Base-by-base conservation (phyloP, 345 rosid species). In the Microthlaspi erraticum region DNA sequence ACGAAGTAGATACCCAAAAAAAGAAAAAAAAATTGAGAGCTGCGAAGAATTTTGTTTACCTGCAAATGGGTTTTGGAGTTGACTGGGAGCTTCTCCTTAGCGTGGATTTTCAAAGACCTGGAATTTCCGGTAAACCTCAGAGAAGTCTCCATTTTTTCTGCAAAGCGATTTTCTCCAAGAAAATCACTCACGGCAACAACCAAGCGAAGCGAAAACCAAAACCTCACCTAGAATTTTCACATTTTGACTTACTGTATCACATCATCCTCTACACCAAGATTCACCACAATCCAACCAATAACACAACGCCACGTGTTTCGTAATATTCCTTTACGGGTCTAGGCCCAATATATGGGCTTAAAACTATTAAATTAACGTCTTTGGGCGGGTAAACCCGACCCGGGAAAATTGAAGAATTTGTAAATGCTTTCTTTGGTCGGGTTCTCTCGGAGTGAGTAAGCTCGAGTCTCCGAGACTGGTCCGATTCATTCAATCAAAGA, bases 101-200 rank as follows among this genome's bases (percentile, higher is more conserved):
- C 97, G 73, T 94, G 96, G 77, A 94, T 84, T 72, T 80, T 85
- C 63, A 91, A 68, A 68, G 88, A 75, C 79, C 66, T 94, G 39
- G 90, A 83, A 56, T 81, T 89, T 29, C 80, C 75, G 26, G 81
- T 68, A 72, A 80, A 89, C 59, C 98, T 86, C 67, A 93, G 78
- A 53, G 96, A 93, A 4, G 96, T 87, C 82, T 91, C 96, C 98
- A 91, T 93, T 64, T 37, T 37, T 32, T 31, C 31, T 1, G 29
- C 13, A 20, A 33, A 6, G 10, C 29, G 43, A 12, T 34, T 53
- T 62, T 63, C 79, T 46, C 66, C 60, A 3, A 12, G 39, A 64
- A 31, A 45, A 20, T 19, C 68, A 34, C 18, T 13, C 23, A 31
- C 58, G 45, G 37, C 44, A 12, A 12, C 44, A 1, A 52, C 37